Base-by-base conservation (phyloP, 768 basidiomycete genomes). In the Cystobasidium ongulense region DNA sequence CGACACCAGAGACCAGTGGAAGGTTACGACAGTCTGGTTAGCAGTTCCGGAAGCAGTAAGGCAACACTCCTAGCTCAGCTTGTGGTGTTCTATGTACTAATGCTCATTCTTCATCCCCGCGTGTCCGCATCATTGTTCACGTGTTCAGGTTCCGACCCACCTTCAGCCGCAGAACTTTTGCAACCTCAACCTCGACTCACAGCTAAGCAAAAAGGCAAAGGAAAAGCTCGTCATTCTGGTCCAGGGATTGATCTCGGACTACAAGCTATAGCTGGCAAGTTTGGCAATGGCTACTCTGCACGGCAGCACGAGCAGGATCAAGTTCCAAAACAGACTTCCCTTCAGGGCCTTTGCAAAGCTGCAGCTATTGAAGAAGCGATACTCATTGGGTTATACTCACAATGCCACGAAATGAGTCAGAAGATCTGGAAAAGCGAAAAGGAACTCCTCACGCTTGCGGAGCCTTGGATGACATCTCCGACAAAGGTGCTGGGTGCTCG, bases 311-410 rank as follows among this genome's bases (percentile, higher is more conserved):
- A 7, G 1, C 11, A n/a, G 3, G 43, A 64, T 46, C 7, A 35
- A n/a, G 11, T 23, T 38, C 21, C 21, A 18, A 64, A 41, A 41
- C 63, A 64, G 23, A 27, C 38, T 64, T 39, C 63, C 27, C 18
- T 15, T 38, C 31, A 39, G 10, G 38, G 31, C 1, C 35, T 46
- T 7, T 4, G 63, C 23, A 64, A 39, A 64, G 63, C 63, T 1
- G 43, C 63, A 8, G 38, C 63, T 39, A 5, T 39, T 4, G 38
- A 39, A 46, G 38, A 64, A 17, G 31, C 63, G 21, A 64, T 64
- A 5, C 63, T 64, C 25, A 5, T 64, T 15, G 63, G 63, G 7
- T 64, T 64, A 18, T 64, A 64, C 39, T 38, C 63, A 27, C 63
- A 64, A 46, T 64, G 63, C 35, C 1, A 36, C 43, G 63, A 39